phyloP scores from a whole-genome alignment of 371 early-diverging fungal species.

The Blastocladiella emersonii region DNA sequence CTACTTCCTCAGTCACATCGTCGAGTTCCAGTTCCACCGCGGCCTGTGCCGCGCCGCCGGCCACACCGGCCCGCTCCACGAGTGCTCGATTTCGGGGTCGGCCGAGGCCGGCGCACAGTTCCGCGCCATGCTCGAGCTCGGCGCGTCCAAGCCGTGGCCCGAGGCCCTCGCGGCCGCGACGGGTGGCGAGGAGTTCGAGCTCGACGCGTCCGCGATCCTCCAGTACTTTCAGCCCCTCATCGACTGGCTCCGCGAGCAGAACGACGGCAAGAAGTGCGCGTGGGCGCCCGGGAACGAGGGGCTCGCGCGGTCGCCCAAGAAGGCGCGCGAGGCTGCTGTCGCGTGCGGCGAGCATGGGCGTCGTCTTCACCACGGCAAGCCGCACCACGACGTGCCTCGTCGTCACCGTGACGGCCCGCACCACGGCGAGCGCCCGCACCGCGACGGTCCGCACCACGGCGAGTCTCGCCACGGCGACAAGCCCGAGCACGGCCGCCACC shows the following conservation, averaged over 20 bases:
- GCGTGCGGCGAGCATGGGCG: too few species aligned
- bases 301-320: too few species aligned
- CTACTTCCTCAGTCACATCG: constrained; percentile 11
- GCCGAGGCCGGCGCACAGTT: constrained; percentile 12
- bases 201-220: constrained; percentile 12
- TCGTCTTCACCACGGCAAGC: too few species aligned
- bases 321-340: too few species aligned
- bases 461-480: too few species aligned
- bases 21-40: constrained; percentile 12
- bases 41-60: constrained; percentile 11
- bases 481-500: too few species aligned
- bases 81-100: constrained; percentile 10
- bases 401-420: too few species aligned
- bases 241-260: constrained; percentile 10
- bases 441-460: too few species aligned
- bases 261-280: constrained; percentile 5
- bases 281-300: too few species aligned
- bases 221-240: constrained; percentile 14
- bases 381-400: too few species aligned
- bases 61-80: constrained; percentile 12
- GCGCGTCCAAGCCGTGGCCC: constrained; percentile 11
- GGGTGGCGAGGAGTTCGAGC: constrained; percentile 6
- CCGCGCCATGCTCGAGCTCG: constrained; percentile 10
- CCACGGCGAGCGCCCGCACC: too few species aligned
- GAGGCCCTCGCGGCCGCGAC: constrained; percentile 11